Base-by-base conservation (phyloP, 1,284 basidiomycete genomes). In the Marasmius fiardii region DNA sequence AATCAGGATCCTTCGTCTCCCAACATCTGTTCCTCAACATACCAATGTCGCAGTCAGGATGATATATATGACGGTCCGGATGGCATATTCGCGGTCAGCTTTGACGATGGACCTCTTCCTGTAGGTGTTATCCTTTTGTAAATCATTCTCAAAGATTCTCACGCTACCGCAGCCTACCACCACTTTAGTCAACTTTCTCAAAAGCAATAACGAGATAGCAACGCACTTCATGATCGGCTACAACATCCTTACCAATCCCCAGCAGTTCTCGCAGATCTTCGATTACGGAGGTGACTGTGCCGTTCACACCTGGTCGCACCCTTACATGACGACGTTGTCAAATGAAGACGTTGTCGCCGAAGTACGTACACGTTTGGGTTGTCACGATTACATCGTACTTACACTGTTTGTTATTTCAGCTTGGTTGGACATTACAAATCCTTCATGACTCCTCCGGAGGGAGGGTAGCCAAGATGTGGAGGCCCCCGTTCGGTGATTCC, bases 221-320 rank as follows among this genome's bases (percentile, higher is more conserved):
- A 93, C 92, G 1, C 91, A 93, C 68, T 94, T 93, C 67, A 80
- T 92, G 74, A 93, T 95, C 62, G 92, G 92, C 26, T 63, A 75
- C 26, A 86, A 91, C 64, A 88, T 94, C 60, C 64, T 86, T 28
- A 56, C 68, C 48, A 74, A 87, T 66, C 78, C 82, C 10, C 66
- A 76, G 23, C 64, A 77, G 47, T 90, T 93, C 69, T 58, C 70
- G 54, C 64, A 68, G 12, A 82, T 82, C 2, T 83, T 81, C 64
- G 67, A 76, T 21, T 74, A 75, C 51, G 71, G 77, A 16, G 75
- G 80, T 55, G 89, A 91, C 61, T 82, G 93, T 55, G 89, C 84
- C 18, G 84, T 90, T 5, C 90, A 93, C 68, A 93, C 91, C 0
- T 93, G 81, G 79, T 85, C 86, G 1, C 90, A 92, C 62, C 88